phyloP scores from a whole-genome alignment of 805 yeast species.

The Candida peoriensis region DNA sequence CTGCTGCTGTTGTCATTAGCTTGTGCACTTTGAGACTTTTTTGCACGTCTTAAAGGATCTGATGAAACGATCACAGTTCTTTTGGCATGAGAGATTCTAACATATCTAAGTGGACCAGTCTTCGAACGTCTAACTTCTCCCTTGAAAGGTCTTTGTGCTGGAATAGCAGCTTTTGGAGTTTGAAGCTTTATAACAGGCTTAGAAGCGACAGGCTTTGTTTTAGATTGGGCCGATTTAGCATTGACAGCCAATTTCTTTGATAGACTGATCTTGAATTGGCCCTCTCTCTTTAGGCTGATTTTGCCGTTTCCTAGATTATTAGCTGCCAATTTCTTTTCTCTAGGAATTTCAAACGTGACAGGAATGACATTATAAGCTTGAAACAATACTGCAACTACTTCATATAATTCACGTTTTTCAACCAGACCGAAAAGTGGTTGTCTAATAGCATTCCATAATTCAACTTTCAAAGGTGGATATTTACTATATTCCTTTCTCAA shows the following conservation, averaged over 20 bases:
- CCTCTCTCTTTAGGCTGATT: constrained; percentile 56
- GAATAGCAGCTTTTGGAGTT: background rate
- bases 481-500: constrained; percentile 53
- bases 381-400: constrained; percentile 60
- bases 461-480: constrained; percentile 49
- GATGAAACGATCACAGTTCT: constrained; percentile 37
- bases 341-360: constrained; percentile 65
- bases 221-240: constrained; percentile 1
- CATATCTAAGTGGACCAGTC: constrained; percentile 34
- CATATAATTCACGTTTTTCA: constrained; percentile 59
- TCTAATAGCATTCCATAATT: constrained; percentile 68
- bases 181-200: constrained; percentile 1
- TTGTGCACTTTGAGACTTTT: constrained; percentile 7
- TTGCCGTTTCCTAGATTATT: constrained; percentile 46
- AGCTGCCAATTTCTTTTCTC: constrained; percentile 62
- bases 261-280: constrained; percentile 21
- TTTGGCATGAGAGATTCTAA: constrained; percentile 33
- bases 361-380: constrained; percentile 52
- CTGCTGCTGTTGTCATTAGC: no score
- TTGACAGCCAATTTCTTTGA: constrained; percentile 9
- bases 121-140: constrained; percentile 17
- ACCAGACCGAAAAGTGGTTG: constrained; percentile 53
- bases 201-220: constrained; percentile 2
- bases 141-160: constrained; percentile 7
- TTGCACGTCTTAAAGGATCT: constrained; percentile 30